phyloP scores from a whole-genome alignment of 2,329 filamentous ascomycete genomes.

The Colletotrichum sp. region DNA sequence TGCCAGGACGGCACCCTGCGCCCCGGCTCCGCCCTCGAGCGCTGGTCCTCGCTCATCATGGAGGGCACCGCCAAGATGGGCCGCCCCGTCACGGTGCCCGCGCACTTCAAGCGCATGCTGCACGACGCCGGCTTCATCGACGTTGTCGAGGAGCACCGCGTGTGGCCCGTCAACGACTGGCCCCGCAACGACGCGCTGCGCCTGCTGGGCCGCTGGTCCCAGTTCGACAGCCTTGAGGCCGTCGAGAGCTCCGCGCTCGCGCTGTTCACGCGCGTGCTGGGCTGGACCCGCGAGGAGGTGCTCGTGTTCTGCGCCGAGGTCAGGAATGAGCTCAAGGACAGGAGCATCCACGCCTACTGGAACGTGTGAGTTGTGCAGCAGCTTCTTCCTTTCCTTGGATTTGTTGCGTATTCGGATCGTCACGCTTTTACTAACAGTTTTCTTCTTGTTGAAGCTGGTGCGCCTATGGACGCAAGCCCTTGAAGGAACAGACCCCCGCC shows the following conservation, averaged over 20 bases:
- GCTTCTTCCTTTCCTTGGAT: neutral
- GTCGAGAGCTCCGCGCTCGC: slow-evolving; percentile 33
- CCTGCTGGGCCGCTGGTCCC: slow-evolving; percentile 34
- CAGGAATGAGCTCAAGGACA: slow-evolving; percentile 32
- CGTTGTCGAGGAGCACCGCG: slow-evolving; percentile 30
- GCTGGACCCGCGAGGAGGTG: slow-evolving; percentile 33
- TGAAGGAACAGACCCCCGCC: neutral
- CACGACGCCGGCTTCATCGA: slow-evolving; percentile 37
- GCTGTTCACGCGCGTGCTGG: slow-evolving; percentile 35
- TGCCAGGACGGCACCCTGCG: slow-evolving; percentile 36
- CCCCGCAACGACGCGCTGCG: slow-evolving; percentile 36
- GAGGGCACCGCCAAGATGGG: slow-evolving; percentile 33
- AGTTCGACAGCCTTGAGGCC: slow-evolving; percentile 7
- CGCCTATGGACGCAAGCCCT: neutral
- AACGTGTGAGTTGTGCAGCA: neutral
- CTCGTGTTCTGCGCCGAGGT: slow-evolving; percentile 31
- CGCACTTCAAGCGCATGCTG: slow-evolving; percentile 29
- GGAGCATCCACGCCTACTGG: slow-evolving; percentile 34
- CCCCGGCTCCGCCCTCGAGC: slow-evolving; percentile 28
- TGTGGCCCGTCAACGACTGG: slow-evolving; percentile 41
- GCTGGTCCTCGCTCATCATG: slow-evolving; percentile 34
- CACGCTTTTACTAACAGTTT: neutral
- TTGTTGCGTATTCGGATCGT: neutral
- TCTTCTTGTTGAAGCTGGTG: rapidly evolving
- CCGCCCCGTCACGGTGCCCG: slow-evolving; percentile 30